phyloP scores from a whole-genome alignment of 2,329 filamentous ascomycete genomes.

The Lecanosticta acicola region DNA sequence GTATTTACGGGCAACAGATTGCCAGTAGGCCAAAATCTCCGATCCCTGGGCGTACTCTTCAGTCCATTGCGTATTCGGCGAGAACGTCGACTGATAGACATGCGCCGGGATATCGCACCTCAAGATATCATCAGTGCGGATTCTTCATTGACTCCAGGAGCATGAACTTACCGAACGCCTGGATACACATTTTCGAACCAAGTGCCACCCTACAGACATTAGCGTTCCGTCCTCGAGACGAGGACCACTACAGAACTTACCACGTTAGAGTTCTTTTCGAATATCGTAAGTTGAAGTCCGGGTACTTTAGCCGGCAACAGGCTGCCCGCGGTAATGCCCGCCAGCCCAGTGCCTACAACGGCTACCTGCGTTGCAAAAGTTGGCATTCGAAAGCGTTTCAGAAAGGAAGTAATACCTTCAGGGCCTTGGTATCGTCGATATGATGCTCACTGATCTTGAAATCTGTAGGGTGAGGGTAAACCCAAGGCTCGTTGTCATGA shows the following conservation, averaged over 20 bases:
- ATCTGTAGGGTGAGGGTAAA: constrained; percentile 26
- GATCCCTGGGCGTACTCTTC: constrained; percentile 60
- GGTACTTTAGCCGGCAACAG: constrained; percentile 65
- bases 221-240: not conserved
- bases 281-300: constrained; percentile 58
- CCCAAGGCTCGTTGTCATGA: constrained; percentile 12
- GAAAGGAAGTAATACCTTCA: constrained; percentile 18
- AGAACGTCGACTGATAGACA: constrained; percentile 64
- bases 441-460: constrained; percentile 28
- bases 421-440: constrained; percentile 24
- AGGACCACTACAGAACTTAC: constrained; percentile 41
- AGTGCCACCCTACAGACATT: constrained; percentile 39
- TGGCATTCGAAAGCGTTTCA: constrained; percentile 1
- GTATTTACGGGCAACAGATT: constrained; percentile 57
- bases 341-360: constrained; percentile 59
- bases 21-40: constrained; percentile 65
- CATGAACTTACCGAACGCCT: constrained; percentile 10
- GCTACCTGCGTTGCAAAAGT: constrained; percentile 42
- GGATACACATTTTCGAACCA: constrained; percentile 41
- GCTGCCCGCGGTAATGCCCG: constrained; percentile 59
- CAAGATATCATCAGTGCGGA: not conserved
- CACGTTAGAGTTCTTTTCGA: constrained; percentile 63
- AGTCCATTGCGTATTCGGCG: constrained; percentile 62
- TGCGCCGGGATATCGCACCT: constrained; percentile 64
- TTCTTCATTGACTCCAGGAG: not conserved